Evolutionary conservation across 768 basidiomycete genomes (phyloP).

Genomic region (Amylocystis lapponica): DNA sequence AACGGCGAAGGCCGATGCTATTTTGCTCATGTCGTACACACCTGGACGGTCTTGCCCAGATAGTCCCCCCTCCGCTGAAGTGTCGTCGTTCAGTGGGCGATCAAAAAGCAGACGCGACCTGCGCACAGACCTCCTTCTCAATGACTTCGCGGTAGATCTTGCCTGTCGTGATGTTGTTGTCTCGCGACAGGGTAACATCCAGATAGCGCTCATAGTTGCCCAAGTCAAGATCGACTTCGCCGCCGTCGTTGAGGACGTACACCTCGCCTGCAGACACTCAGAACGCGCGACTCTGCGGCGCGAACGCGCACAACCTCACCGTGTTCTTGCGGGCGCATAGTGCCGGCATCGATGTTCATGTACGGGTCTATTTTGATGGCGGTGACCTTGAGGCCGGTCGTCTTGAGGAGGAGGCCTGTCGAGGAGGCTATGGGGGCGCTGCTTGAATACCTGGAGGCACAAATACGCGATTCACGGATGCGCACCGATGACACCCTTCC

Average conservation of each 20-base stretch:
- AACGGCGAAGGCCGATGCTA: slow-evolving; percentile 1
- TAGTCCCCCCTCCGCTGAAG: slow-evolving; percentile 81
- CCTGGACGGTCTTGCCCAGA: slow-evolving; percentile 95
- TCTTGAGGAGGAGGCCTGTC: slow-evolving; percentile 92
- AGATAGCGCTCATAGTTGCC: slow-evolving; percentile 99
- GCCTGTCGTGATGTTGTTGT: slow-evolving; percentile 98
- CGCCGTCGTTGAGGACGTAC: slow-evolving; percentile 96
- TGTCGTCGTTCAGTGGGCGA: background rate
- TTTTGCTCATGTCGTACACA: slow-evolving; percentile 24
- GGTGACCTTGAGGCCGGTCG: slow-evolving; percentile 91
- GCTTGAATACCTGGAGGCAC: slow-evolving; percentile 14
- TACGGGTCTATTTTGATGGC: slow-evolving; percentile 99
- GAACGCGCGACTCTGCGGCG: background rate
- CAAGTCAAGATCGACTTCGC: slow-evolving; percentile 95
- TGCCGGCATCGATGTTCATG: slow-evolving; percentile 99
- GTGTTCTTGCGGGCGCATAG: slow-evolving; percentile 98
- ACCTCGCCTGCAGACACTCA: slow-evolving; percentile 67
- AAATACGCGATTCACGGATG: slow-evolving; percentile 21
- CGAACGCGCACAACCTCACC: slow-evolving; percentile 46
- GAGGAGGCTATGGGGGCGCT: slow-evolving; percentile 73
- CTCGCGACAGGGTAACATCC: slow-evolving; percentile 86
- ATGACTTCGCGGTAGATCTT: slow-evolving; percentile 98
- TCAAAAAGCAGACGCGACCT: background rate
- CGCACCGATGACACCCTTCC: slow-evolving; percentile 98
- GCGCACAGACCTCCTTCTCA: slow-evolving; percentile 74